Conservation (phyloP, 768 basidiomycete genomes). For the Mycena amicta region DNA sequence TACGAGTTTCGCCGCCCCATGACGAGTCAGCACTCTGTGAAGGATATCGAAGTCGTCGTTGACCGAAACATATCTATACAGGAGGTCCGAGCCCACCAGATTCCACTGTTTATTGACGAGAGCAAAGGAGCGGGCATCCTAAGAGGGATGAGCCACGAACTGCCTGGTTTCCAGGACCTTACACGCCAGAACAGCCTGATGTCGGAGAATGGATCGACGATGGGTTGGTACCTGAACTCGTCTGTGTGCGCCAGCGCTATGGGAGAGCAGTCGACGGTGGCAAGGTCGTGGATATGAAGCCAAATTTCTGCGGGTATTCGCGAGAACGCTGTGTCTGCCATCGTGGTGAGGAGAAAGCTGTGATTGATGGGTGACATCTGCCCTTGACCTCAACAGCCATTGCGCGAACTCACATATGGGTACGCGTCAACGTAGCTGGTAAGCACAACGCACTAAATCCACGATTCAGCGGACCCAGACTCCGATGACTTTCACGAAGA, state of each 20-base stretch:
- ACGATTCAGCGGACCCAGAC: too few relatives aligned
- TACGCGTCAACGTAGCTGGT: too few relatives aligned
- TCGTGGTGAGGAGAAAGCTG: background rate
- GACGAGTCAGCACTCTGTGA: background rate
- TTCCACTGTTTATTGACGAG: background rate
- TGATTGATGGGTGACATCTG: too few relatives aligned
- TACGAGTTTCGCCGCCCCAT: constrained; percentile 2
- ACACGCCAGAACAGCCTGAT: background rate
- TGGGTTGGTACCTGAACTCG: background rate
- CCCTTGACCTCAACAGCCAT: too few relatives aligned
- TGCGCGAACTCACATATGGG: too few relatives aligned
- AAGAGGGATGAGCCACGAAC: too few relatives aligned
- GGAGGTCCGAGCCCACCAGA: background rate
- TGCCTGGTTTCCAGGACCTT: too few relatives aligned
- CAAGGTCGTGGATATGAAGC: background rate
- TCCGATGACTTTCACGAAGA: too few relatives aligned
- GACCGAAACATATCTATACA: background rate
- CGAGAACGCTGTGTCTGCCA: background rate
- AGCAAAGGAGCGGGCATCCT: background rate
- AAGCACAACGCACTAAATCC: too few relatives aligned
- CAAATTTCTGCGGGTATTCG: background rate
- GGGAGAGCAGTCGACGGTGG: background rate
- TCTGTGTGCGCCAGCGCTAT: background rate
- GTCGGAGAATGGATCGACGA: background rate
- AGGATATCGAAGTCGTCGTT: background rate